phyloP scores from a whole-genome alignment of 805 yeast genomes.

The Diddensiella santjacobensis region DNA sequence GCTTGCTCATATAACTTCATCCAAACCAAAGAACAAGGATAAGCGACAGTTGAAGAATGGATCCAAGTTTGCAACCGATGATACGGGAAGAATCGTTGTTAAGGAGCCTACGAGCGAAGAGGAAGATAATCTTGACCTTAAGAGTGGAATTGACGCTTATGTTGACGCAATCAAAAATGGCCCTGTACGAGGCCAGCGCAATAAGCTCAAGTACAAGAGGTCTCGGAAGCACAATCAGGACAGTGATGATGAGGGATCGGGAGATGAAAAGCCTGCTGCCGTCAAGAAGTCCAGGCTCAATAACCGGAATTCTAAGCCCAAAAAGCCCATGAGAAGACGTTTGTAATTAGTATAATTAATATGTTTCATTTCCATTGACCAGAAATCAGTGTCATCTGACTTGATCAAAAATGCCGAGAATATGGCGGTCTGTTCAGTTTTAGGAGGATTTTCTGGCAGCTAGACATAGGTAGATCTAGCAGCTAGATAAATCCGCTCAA shows the following conservation, averaged over 20 bases:
- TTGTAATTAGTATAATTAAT: not conserved
- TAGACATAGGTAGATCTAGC: too few relatives aligned
- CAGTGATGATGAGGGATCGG: slow-evolving; percentile 52
- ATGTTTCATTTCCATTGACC: too few relatives aligned
- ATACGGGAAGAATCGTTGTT: slow-evolving; percentile 67
- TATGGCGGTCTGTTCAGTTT: too few relatives aligned
- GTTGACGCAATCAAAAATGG: slow-evolving; percentile 90
- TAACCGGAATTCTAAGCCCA: not conserved
- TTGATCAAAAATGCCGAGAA: too few relatives aligned
- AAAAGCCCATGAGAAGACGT: slow-evolving; percentile 2
- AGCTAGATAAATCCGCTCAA: too few relatives aligned
- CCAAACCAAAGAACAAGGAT: slow-evolving; percentile 61
- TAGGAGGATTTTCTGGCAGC: too few relatives aligned
- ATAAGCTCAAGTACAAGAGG: slow-evolving; percentile 82
- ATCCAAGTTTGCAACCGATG: slow-evolving; percentile 43
- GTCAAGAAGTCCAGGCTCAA: slow-evolving; percentile 3
- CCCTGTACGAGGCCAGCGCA: slow-evolving; percentile 90
- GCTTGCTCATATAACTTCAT: slow-evolving; percentile 81
- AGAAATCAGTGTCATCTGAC: too few relatives aligned
- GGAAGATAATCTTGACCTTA: slow-evolving; percentile 22
- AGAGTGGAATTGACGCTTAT: slow-evolving; percentile 77
- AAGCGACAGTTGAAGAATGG: slow-evolving; percentile 30
- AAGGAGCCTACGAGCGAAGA: slow-evolving; percentile 42
- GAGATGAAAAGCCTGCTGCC: slow-evolving; percentile 30
- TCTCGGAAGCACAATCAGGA: slow-evolving; percentile 50